phyloP scores from a whole-genome alignment of 1,284 basidiomycete species.

The Boletus sp. region DNA sequence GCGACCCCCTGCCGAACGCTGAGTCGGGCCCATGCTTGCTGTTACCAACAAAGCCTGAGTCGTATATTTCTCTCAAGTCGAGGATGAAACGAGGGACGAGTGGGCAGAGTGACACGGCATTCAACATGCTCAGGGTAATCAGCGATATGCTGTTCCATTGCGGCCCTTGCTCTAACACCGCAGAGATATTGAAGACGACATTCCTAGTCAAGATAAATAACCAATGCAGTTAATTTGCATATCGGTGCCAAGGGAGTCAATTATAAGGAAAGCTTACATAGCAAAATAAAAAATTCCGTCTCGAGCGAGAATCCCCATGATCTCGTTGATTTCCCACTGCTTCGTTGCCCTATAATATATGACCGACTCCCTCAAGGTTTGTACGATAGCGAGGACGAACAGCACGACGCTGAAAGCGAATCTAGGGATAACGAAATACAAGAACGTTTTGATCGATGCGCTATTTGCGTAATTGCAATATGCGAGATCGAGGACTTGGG shows the following conservation, averaged over 20 bases:
- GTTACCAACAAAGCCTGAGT: background rate
- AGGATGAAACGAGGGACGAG: constrained; percentile 4
- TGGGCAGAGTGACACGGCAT: background rate
- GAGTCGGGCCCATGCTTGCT: background rate
- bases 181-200: background rate
- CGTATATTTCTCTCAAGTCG: background rate
- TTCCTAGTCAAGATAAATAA: background rate
- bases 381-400: background rate
- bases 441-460: background rate
- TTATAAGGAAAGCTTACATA: background rate
- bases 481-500: background rate
- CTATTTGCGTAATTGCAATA: background rate
- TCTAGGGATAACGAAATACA: constrained; percentile 1
- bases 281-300: constrained; percentile 5
- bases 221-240: no score
- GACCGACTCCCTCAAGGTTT: background rate
- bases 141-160: background rate
- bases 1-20: background rate
- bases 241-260: no score
- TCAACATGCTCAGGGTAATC: background rate
- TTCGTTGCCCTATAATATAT: constrained; percentile 2
- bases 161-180: background rate
- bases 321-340: background rate
- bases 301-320: background rate
- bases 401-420: background rate